Conservation (phyloP, 768 basidiomycete genomes). For the Lentinula detonsa region DNA sequence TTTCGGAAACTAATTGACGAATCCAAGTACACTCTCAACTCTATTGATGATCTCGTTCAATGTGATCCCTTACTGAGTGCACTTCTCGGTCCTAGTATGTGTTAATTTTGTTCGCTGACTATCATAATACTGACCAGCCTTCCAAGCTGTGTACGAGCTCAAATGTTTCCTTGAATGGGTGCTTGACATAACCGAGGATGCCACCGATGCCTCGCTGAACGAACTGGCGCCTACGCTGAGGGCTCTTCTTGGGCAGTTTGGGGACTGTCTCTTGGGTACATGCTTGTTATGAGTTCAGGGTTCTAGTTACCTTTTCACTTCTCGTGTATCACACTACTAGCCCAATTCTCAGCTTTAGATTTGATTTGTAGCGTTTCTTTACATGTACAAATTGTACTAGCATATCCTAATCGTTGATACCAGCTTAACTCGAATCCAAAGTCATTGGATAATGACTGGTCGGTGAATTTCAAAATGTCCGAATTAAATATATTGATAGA, state of each 20-base stretch:
- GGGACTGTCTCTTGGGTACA: background rate
- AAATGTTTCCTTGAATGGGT: conserved; percentile 54
- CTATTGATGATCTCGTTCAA: conserved; percentile 24
- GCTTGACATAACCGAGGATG: conserved; percentile 42
- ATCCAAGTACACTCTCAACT: conserved; percentile 38
- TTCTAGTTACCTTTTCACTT: conserved; percentile 21
- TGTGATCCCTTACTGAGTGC: conserved; percentile 42
- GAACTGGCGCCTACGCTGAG: conserved; percentile 29
- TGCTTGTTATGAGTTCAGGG: background rate
- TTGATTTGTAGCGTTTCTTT: conserved; percentile 22
- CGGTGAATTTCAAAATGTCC: no score
- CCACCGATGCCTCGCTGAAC: conserved; percentile 42
- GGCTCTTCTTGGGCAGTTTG: conserved; percentile 16
- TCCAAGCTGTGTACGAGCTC: conserved; percentile 48
- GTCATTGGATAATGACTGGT: no score
- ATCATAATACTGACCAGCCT: background rate
- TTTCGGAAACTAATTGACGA: conserved; percentile 45
- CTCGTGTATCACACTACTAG: conserved; percentile 15
- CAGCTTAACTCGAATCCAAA: background rate
- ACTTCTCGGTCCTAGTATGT: conserved; percentile 47
- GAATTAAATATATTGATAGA: no score
- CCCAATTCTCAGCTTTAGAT: conserved; percentile 19
- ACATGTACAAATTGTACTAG: background rate
- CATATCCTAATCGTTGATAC: background rate
- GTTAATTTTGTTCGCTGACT: background rate